Base-by-base conservation (phyloP, 139 green algal species). In the Volvox reticuliferus region DNA sequence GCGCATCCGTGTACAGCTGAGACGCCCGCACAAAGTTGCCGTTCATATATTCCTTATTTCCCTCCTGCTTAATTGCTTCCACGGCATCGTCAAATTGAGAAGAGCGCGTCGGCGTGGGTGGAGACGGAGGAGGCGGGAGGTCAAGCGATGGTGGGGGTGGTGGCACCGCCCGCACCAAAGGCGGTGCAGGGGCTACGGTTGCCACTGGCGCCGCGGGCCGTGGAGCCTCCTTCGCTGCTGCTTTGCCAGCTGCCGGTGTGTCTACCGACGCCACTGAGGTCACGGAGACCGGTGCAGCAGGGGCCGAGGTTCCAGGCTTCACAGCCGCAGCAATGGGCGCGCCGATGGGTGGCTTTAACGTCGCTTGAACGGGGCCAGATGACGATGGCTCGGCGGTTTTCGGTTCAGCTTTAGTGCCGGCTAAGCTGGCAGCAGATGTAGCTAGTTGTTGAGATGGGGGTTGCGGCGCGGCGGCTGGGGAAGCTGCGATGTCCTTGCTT, bases 1-100 rank as follows among this genome's bases (percentile, higher is more conserved):
- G 35, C 55, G 92, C 92, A 26, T 92, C 50, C 9, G 18, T 61
- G 79, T 94, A 94, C 55, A 86, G 37, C 37, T 87, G 28, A 18
- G 83, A 62, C 21, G 92, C 92, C 20, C 24, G 33, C 50, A 81
- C 75, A 26, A 63, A 83, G 82, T 91, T 84, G 50, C 50, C 67
- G 44, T 5, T 30, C n/a, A 32, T 65, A 65, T 91, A 92, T 65
- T 69, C 65, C 1, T 20, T 30, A 32, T 94, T 94, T 80, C 91
- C 91, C 63, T 86, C 36, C 44, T 83, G 76, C 88, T 91, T 92
- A 1, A 94, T 33, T 1, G 13, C 55, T 1, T 65, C 37, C 16
- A 88, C 83, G 2, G 79, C 79, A 26, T 75, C 35, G 1, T 91
- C 85, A 71, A 88, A 89, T 17, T 71, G 12, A 1, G 79, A 35